Evolutionary conservation across 495 filamentous ascomycete species (phyloP), one percentile per base, ranked within the genome.

Genomic region (Letharia lupina): DNA sequence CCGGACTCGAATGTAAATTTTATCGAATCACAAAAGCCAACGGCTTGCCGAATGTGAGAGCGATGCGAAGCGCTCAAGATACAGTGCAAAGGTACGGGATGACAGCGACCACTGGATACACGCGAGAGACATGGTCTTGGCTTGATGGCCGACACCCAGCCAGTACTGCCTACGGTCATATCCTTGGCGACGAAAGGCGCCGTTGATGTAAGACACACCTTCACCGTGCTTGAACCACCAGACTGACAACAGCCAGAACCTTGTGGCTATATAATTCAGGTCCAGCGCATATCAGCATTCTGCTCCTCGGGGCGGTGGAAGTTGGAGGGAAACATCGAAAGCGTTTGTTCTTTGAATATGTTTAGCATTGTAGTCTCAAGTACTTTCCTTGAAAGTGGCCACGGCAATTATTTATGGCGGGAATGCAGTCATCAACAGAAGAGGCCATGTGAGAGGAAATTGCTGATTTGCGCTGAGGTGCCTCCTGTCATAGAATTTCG

Each of bases 1-100:
- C 63, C 68, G 81, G 81, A 3, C 79, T 83, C 45, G 80, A 83
- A 70, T 83, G 81, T 76, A 81, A 81, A 64, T 83, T 81, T 69
- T 83, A 83, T 68, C 79, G 81, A 39, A 80, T 80, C 63, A 79
- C 81, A 63, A 77, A 78, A 68, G 76, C 79, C 59, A 77, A 81
- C n/a, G 62, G 65, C 44, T 41, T 72, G 16, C 67, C 69, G 20
- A 47, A 69, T 54, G 69, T 70, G 20, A 63, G 71, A 60, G 35
- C 64, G 45, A 65, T 68, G 60, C 31, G 60, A 13, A 67, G 70
- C 48, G 63, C 62, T 16, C 63, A 54, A 41, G 39, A 60, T 45
- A 47, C 59, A 41, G 63, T 61, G 40, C 57, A 70, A 48, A 61
- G 63, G 28, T 72, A 62, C 48, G 65, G 67, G 33, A 69, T 72